These are phyloP conservation scores for Silene uniflora DNA, from an alignment of 148 eudicot species.

Conservation along the genomic window DNA sequence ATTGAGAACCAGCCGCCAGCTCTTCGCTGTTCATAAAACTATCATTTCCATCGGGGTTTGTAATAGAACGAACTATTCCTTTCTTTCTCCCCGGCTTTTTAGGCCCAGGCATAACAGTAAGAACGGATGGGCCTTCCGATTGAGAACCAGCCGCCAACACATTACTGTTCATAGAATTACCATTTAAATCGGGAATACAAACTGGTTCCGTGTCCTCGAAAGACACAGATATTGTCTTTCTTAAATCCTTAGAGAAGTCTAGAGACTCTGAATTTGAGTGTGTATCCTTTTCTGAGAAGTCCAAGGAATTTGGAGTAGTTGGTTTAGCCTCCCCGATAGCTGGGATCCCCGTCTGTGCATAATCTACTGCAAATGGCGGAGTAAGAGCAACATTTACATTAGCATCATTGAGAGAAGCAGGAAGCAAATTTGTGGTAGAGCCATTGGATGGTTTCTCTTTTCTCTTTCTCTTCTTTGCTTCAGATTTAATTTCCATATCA, in stretches of 20 bases:
- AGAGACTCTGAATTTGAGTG: conserved; percentile 12
- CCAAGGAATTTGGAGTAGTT: conserved; percentile 8
- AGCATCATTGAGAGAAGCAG: conserved; percentile 19
- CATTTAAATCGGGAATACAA: conserved; percentile 42
- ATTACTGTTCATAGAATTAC: conserved; percentile 28
- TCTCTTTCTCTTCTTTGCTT: conserved; percentile 32
- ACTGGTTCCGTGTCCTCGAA: conserved; percentile 9
- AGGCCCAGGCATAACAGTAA: conserved; percentile 23
- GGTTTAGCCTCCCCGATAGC: conserved; percentile 16
- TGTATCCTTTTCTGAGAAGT: conserved; percentile 12
- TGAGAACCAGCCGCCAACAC: conserved; percentile 16
- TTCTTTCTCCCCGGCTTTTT: conserved; percentile 36
- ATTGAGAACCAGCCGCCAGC: conserved; percentile 17
- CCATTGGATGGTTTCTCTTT: conserved; percentile 19
- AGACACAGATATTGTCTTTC: conserved; percentile 5
- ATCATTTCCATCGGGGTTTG: conserved; percentile 40
- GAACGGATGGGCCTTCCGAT: conserved; percentile 7
- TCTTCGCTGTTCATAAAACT: conserved; percentile 23
- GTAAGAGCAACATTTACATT: conserved; percentile 5
- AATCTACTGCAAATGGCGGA: too few relatives aligned
- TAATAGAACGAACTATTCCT: conserved; percentile 4
- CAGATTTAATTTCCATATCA: conserved; percentile 11
- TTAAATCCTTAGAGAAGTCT: conserved; percentile 10
- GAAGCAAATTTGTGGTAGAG: conserved; percentile 9
- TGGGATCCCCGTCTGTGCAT: background rate